Base-by-base conservation (phyloP, 2,329 filamentous ascomycete species). In the Diaporthe helianthi region DNA sequence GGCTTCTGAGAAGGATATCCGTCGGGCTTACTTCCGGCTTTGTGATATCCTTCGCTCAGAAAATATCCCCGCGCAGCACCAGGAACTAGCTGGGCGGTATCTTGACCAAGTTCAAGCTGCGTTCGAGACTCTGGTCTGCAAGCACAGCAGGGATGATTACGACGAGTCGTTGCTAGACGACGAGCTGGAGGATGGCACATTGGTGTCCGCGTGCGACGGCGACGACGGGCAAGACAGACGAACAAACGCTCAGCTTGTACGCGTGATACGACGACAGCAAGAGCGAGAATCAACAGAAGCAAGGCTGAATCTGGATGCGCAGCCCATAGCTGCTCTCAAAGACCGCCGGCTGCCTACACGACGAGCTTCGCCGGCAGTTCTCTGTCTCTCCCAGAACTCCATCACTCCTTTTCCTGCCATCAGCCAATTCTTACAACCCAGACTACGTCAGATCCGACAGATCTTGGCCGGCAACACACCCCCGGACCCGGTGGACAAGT, bases 91-190 rank as follows among this genome's bases (percentile, higher is more conserved):
- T 26, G 78, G 78, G 15, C 74, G 75, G 26, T 82, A 84, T 72
- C 81, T 85, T 58, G 74, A 78, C 13, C 75, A 78, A 47, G 78
- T 82, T 3, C 80, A 84, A 67, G 75, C 76, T 15, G 84, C 83
- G 9, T 85, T 84, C 58, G 84, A 85, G 75, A 82, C 80, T 1
- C 77, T 86, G n/a, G 79, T 83, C 55, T 79, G 84, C 60, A 82
- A 82, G 17, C 75, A 76, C 19, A 78, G 80, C 26, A 78, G 81
- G 41, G 76, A 79, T 6, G 78, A 79, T 44, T 85, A 85, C 67
- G 83, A 85, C 69, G n/a, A 36, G 24, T 44, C n/a, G 53, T 19
- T 64, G 60, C 44, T 29, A 1, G 79, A 84, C 15, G 83, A 84
- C 1, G 83, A 81, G 2, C 81, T 83, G 44, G 81, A 81, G 15